A percentile compares a stretch with the other conserved stretches of the same genome.
phyloP scores from a whole-genome alignment of 2,329 filamentous ascomycete species.

The Colletotrichum shisoi region DNA sequence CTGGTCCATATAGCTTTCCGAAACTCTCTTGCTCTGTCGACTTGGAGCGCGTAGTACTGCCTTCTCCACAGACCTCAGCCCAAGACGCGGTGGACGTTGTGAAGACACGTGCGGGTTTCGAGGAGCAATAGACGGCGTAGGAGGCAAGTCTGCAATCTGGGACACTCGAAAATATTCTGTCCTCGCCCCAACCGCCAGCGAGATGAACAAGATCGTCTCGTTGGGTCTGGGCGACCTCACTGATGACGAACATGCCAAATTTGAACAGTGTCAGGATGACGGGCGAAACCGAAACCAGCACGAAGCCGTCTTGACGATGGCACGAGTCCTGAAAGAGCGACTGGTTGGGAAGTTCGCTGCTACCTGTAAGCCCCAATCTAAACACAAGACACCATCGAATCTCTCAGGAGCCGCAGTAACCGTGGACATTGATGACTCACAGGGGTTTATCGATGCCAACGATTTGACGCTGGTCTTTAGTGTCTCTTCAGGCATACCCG shows the following conservation, averaged over 20 bases:
- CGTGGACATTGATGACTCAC: constrained; percentile 29
- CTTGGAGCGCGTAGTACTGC: neutral
- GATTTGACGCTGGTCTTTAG: constrained; percentile 39
- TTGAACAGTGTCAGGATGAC: no score
- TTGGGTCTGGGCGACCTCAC: constrained; percentile 10
- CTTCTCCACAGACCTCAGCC: neutral
- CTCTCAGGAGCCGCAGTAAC: constrained; percentile 20
- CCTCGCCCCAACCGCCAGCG: neutral
- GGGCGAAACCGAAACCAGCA: neutral
- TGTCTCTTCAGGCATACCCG: constrained; percentile 37
- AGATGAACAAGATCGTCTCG: constrained; percentile 14
- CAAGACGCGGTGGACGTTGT: neutral
- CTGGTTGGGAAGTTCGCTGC: constrained; percentile 1
- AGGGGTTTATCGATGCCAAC: constrained; percentile 41
- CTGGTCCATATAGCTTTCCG: neutral
- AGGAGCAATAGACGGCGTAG: neutral
- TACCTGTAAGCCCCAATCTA: constrained; percentile 19
- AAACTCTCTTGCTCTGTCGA: neutral
- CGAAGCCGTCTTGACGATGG: constrained; percentile 3
- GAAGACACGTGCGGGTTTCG: neutral
- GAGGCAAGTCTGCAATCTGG: neutral
- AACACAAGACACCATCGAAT: neutral
- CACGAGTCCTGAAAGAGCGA: neutral
- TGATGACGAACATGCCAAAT: no score
- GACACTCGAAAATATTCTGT: neutral